Evolutionary conservation across 805 yeast genomes (phyloP).

Genomic region (Wickerhamiella musiphila): DNA sequence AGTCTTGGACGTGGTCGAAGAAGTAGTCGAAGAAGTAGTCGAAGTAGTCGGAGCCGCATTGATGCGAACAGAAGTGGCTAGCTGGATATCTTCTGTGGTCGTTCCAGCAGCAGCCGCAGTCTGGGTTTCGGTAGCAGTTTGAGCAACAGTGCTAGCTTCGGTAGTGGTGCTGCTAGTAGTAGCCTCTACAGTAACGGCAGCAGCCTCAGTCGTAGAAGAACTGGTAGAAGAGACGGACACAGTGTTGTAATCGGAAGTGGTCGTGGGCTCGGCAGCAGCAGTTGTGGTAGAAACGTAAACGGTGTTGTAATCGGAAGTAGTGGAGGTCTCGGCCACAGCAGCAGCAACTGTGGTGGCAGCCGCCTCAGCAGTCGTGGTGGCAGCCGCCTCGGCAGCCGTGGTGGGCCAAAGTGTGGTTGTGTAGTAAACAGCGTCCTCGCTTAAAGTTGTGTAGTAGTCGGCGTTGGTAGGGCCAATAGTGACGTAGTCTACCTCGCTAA

Average conservation of each 20-base stretch:
- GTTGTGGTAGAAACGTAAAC: slow-evolving; percentile 1
- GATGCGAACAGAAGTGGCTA: no score
- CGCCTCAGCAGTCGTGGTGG: slow-evolving; percentile 7
- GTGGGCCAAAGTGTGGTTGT: slow-evolving; percentile 13
- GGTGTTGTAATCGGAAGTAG: slow-evolving; percentile 7
- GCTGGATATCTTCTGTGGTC: slow-evolving; percentile 9
- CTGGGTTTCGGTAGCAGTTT: slow-evolving; percentile 18
- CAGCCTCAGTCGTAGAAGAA: slow-evolving; percentile 8
- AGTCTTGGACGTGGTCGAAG: slow-evolving; percentile 14
- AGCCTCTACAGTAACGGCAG: slow-evolving; percentile 8
- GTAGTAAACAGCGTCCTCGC: slow-evolving; percentile 4
- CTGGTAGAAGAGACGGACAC: slow-evolving; percentile 11
- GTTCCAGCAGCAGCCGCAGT: slow-evolving; percentile 13
- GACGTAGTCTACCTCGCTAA: slow-evolving; percentile 11
- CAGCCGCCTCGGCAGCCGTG: slow-evolving; percentile 10
- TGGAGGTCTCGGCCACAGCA: slow-evolving; percentile 9
- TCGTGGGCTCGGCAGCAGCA: slow-evolving; percentile 3
- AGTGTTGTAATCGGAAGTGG: slow-evolving; percentile 9
- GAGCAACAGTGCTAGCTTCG: slow-evolving; percentile 13
- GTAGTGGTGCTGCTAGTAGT: slow-evolving; percentile 10
- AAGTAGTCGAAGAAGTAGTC: slow-evolving; percentile 11
- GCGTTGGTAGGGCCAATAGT: slow-evolving; percentile 10
- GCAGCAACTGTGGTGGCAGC: slow-evolving; percentile 11
- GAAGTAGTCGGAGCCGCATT: slow-evolving; percentile 16
- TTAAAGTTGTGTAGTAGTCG: slow-evolving; percentile 6